These are phyloP conservation scores for Mycena vitilis DNA, from an alignment of 768 basidiomycete species.

Conservation along the genomic window DNA sequence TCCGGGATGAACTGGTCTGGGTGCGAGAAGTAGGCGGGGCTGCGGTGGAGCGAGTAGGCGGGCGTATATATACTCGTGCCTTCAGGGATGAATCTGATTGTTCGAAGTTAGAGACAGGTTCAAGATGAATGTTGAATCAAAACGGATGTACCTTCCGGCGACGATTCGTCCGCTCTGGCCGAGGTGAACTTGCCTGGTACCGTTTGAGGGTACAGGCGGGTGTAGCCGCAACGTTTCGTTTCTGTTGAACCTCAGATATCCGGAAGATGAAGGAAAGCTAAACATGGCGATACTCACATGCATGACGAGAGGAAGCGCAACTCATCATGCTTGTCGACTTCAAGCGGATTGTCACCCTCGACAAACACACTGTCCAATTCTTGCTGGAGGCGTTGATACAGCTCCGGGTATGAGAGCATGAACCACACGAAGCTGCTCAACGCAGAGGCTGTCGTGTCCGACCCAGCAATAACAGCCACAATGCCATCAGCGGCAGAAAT, in stretches of 20 bases:
- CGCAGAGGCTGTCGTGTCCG: slow-evolving; percentile 54
- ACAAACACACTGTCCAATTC: slow-evolving; percentile 46
- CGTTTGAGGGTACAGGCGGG: slow-evolving; percentile 59
- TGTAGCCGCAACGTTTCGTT: slow-evolving; percentile 63
- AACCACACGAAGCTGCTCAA: slow-evolving; percentile 49
- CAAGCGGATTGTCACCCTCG: slow-evolving; percentile 40
- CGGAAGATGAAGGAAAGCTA: not conserved
- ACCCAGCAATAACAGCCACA: slow-evolving; percentile 52
- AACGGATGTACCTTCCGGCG: slow-evolving; percentile 3
- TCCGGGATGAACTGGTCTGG: slow-evolving; percentile 58
- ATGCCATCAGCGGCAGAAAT: slow-evolving; percentile 51
- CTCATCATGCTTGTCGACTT: slow-evolving; percentile 41
- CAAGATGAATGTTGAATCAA: not conserved
- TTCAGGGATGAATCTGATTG: slow-evolving; percentile 56
- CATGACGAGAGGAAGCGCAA: slow-evolving; percentile 50
- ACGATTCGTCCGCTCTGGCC: slow-evolving; percentile 4
- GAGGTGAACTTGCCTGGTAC: slow-evolving; percentile 44
- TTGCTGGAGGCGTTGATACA: slow-evolving; percentile 45
- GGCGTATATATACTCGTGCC: slow-evolving; percentile 58
- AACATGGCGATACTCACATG: slow-evolving; percentile 43
- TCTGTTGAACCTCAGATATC: slow-evolving; percentile 42
- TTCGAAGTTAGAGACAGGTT: not conserved
- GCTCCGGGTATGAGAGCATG: slow-evolving; percentile 46
- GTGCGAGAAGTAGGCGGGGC: slow-evolving; percentile 59
- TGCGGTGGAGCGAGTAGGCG: slow-evolving; percentile 57